Evolutionary conservation across 768 basidiomycete genomes (phyloP).

Genomic region (Thelephora aurantiotincta): DNA sequence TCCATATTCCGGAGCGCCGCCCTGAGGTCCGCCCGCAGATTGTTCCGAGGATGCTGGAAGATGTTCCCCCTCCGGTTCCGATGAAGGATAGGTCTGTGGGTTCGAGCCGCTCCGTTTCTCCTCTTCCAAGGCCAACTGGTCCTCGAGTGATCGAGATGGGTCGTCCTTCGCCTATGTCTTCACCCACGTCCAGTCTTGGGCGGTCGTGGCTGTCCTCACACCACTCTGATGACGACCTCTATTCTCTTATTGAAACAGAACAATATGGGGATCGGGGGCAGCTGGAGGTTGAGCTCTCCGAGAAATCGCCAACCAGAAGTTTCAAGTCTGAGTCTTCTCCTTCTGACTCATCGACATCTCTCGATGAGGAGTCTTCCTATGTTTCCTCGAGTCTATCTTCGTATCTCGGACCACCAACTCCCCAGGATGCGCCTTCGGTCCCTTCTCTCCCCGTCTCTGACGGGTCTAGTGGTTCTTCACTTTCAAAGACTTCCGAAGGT

Average conservation of each 20-base stretch:
- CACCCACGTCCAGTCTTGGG: slow-evolving; percentile 24
- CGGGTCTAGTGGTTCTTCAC: slow-evolving; percentile 1
- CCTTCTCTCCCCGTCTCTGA: slow-evolving; percentile 3
- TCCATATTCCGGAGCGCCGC: slow-evolving; percentile 6
- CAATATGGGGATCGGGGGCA: slow-evolving; percentile 23
- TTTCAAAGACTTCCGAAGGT: slow-evolving; percentile 15
- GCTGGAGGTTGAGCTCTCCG: slow-evolving; percentile 23
- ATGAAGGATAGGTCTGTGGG: slow-evolving; percentile 30
- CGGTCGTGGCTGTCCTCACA: slow-evolving; percentile 42
- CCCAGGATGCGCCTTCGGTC: not conserved
- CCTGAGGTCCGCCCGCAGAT: not conserved
- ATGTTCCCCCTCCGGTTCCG: slow-evolving; percentile 16
- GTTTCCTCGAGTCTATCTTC: not conserved
- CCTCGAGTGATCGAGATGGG: slow-evolving; percentile 15
- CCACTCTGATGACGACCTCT: slow-evolving; percentile 54
- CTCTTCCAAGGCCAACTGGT: slow-evolving; percentile 6
- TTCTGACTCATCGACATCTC: slow-evolving; percentile 8
- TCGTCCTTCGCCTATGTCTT: slow-evolving; percentile 26
- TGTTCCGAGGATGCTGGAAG: slow-evolving; percentile 5
- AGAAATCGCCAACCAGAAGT: slow-evolving; percentile 10
- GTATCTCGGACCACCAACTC: not conserved
- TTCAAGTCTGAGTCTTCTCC: slow-evolving; percentile 17
- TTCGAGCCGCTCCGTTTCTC: slow-evolving; percentile 24
- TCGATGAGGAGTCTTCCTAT: not conserved
- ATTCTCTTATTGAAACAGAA: slow-evolving; percentile 7